Evolutionary conservation across 192 early-diverging fungal species (phyloP).

Genomic region (Podila horticola): DNA sequence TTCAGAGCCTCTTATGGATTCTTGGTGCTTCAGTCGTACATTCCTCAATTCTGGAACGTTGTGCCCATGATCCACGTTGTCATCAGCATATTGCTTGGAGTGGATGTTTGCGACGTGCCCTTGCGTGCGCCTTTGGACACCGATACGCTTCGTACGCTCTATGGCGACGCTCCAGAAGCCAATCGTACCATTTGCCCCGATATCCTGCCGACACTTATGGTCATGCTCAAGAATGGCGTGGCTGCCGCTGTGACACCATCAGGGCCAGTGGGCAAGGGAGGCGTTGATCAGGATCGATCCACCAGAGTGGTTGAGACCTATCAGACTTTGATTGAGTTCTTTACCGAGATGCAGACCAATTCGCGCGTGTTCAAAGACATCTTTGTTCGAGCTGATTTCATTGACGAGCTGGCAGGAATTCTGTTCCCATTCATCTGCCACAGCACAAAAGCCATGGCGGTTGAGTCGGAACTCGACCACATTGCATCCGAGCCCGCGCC

Average conservation of each 20-base stretch:
- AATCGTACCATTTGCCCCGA: slow-evolving; percentile 54
- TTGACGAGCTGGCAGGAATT: slow-evolving; percentile 62
- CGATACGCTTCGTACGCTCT: slow-evolving; percentile 55
- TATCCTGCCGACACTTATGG: slow-evolving; percentile 57
- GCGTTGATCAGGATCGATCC: slow-evolving; percentile 29
- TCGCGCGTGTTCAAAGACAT: slow-evolving; percentile 64
- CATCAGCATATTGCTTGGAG: slow-evolving; percentile 62
- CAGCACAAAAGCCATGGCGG: slow-evolving; percentile 47
- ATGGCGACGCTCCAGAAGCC: slow-evolving; percentile 39
- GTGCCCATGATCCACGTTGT: slow-evolving; percentile 65
- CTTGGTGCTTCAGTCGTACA: slow-evolving; percentile 62
- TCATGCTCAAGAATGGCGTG: slow-evolving; percentile 59
- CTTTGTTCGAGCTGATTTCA: slow-evolving; percentile 57
- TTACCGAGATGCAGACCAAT: slow-evolving; percentile 56
- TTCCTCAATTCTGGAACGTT: slow-evolving; percentile 68
- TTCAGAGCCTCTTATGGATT: slow-evolving; percentile 65
- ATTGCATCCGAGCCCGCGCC: slow-evolving; percentile 50
- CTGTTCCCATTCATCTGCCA: slow-evolving; percentile 66
- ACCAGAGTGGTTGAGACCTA: slow-evolving; percentile 50
- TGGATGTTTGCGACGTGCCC: slow-evolving; percentile 63
- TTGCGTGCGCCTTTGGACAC: slow-evolving; percentile 60
- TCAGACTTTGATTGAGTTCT: slow-evolving; percentile 57
- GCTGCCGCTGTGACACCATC: slow-evolving; percentile 31
- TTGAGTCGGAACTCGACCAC: slow-evolving; percentile 57
- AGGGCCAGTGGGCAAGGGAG: slow-evolving; percentile 2